Conservation (phyloP, 345 rosid genomes). For the Lumnitzera racemosa region DNA sequence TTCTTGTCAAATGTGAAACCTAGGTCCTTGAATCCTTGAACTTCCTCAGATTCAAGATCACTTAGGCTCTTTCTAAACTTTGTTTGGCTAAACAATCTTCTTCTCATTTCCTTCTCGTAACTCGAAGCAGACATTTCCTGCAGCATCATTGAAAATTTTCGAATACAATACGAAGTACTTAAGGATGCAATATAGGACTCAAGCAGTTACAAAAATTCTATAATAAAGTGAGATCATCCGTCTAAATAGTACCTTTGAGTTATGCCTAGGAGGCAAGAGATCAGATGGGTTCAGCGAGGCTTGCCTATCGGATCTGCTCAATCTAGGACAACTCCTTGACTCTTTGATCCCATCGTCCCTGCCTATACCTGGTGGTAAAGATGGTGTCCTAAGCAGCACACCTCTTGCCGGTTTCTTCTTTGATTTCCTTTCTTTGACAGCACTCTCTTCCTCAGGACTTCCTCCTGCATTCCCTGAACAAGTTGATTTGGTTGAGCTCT, state of each 20-base stretch:
- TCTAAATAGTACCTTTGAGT: slow-evolving; percentile 7
- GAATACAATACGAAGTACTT: not conserved
- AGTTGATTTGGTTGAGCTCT: no score
- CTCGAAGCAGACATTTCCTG: not conserved
- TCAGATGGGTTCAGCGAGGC: slow-evolving; percentile 13
- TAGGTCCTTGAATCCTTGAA: slow-evolving; percentile 38
- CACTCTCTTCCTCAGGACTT: slow-evolving; percentile 16
- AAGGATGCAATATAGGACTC: not conserved
- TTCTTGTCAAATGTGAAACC: slow-evolving; percentile 37
- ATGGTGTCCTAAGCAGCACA: slow-evolving; percentile 10
- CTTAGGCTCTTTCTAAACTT: slow-evolving; percentile 31
- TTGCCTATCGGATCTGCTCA: slow-evolving; percentile 13
- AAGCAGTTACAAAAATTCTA: not conserved
- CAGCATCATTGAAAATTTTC: no score
- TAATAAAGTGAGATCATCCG: not conserved
- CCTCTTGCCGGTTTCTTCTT: not conserved
- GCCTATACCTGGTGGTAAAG: slow-evolving; percentile 13
- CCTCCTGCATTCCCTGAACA: not conserved
- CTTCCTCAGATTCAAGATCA: slow-evolving; percentile 38
- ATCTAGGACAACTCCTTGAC: slow-evolving; percentile 1
- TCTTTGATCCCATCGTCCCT: slow-evolving; percentile 3
- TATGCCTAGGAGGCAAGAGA: slow-evolving; percentile 6
- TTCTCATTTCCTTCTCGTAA: slow-evolving; percentile 15
- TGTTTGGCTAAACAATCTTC: slow-evolving; percentile 8
- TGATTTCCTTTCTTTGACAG: not conserved